phyloP scores from a whole-genome alignment of 441 rosid species.

The Dalechampia spathulata region DNA sequence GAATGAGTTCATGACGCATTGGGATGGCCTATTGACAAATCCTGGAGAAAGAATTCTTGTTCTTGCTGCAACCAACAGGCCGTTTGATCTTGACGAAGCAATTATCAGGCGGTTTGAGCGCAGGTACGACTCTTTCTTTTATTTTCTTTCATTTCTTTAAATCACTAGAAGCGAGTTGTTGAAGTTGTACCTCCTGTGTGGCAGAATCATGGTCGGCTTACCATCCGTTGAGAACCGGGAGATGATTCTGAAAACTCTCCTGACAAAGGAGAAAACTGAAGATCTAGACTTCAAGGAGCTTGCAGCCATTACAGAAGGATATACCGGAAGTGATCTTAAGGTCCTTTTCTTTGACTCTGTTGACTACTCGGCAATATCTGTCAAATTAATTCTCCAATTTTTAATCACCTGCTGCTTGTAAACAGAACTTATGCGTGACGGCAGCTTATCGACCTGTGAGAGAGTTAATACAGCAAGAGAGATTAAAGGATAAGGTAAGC shows the following conservation, averaged over 20 bases:
- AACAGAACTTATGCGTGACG: slow-evolving; percentile 84
- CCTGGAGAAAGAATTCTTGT: slow-evolving; percentile 77
- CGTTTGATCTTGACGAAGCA: slow-evolving; percentile 98
- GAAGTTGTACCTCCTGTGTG: not conserved
- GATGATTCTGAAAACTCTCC: slow-evolving; percentile 71
- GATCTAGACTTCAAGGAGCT: slow-evolving; percentile 81
- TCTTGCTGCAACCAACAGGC: slow-evolving; percentile 99
- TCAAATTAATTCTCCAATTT: not conserved
- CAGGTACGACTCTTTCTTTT: slow-evolving; percentile 37
- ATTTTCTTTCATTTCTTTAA: not conserved
- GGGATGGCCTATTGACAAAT: slow-evolving; percentile 94
- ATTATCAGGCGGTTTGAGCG: slow-evolving; percentile 96
- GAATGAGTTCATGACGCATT: slow-evolving; percentile 95
- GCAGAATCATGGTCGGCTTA: slow-evolving; percentile 93
- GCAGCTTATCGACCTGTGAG: slow-evolving; percentile 96
- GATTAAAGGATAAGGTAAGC: slow-evolving; percentile 59
- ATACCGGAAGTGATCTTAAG: slow-evolving; percentile 95
- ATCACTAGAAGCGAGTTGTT: not conserved
- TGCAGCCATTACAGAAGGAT: slow-evolving; percentile 85
- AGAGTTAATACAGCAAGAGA: slow-evolving; percentile 78
- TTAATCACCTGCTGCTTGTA: slow-evolving; percentile 11
- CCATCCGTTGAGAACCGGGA: slow-evolving; percentile 80
- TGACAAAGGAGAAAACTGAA: slow-evolving; percentile 74
- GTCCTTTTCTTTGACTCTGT: slow-evolving; percentile 33
- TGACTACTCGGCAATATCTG: no score